A percentile compares a stretch with the other conserved stretches of the same genome.
phyloP scores from a whole-genome alignment of 2,329 filamentous ascomycete species.

The Colletotrichum godetiae region DNA sequence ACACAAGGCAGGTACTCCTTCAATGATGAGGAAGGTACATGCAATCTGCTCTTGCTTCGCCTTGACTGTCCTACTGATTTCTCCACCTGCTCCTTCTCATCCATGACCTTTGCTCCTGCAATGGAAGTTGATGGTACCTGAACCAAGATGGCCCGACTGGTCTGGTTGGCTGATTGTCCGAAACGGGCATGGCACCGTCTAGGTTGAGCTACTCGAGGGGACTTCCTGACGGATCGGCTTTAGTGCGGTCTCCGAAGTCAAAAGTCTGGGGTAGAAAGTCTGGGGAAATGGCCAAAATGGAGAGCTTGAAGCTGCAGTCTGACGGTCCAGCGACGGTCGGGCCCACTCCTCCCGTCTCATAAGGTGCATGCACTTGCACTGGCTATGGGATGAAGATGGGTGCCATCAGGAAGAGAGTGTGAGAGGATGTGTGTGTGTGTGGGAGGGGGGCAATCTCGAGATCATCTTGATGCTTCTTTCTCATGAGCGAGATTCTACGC shows the following conservation, averaged over 20 bases:
- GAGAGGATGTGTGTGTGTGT: neutral
- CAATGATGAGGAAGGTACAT: neutral
- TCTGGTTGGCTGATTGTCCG: constrained; percentile 24
- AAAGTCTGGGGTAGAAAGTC: constrained; percentile 35
- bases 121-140: neutral
- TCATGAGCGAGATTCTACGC: neutral
- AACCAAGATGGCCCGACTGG: neutral
- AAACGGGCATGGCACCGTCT: constrained; percentile 20
- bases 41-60: neutral
- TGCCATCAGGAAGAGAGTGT: neutral
- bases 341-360: constrained; percentile 11
- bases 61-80: neutral
- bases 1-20: neutral
- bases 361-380: neutral
- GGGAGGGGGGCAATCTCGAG: neutral
- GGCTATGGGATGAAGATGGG: neutral
- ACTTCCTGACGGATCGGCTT: constrained; percentile 18
- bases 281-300: constrained; percentile 28
- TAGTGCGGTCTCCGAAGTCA: constrained; percentile 24
- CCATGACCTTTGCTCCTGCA: no score
- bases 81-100: neutral
- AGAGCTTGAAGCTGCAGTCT: neutral
- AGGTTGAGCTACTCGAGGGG: neutral
- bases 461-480: neutral
- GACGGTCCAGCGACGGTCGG: neutral